Conservation (phyloP, 2,329 filamentous ascomycete species). For the Ascochyta lentis region DNA sequence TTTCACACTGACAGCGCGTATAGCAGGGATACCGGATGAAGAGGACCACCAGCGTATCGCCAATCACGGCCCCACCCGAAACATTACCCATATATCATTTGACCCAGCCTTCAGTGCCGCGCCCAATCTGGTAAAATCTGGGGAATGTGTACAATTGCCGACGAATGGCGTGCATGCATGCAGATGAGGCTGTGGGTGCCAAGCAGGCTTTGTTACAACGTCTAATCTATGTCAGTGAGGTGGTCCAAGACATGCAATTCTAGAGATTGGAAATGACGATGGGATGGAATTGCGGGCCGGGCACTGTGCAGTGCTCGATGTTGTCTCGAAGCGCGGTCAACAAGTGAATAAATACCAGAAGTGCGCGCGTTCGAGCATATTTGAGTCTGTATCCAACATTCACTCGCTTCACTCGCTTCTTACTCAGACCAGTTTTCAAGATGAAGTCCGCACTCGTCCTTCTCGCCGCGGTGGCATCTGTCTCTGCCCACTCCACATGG, state of each 20-base stretch:
- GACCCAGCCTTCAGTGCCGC: conserved; percentile 22
- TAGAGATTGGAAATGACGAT: conserved; percentile 16
- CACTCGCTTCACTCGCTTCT: conserved; percentile 18
- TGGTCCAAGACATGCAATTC: conserved; percentile 7
- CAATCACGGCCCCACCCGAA: conserved; percentile 23
- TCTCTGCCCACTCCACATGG: conserved; percentile 49
- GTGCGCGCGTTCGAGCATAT: conserved; percentile 15
- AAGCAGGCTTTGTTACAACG: conserved; percentile 26
- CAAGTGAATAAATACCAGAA: conserved; percentile 8
- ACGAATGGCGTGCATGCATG: conserved; percentile 22
- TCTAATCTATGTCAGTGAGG: conserved; percentile 33
- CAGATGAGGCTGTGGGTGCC: conserved; percentile 21
- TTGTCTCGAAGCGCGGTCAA: background rate
- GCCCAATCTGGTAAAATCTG: conserved; percentile 27
- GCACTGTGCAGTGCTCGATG: background rate
- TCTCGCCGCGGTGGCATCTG: conserved; percentile 42
- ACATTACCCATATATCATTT: conserved; percentile 27
- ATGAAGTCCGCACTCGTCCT: conserved; percentile 45
- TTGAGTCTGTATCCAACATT: conserved; percentile 16
- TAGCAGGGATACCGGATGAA: conserved; percentile 14
- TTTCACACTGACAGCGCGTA: conserved; percentile 11
- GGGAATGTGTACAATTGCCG: conserved; percentile 17
- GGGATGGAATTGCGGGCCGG: conserved; percentile 13
- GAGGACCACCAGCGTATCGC: background rate
- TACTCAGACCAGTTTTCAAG: conserved; percentile 11